These are phyloP conservation scores for Fusarium napiforme DNA, from an alignment of 2,329 filamentous ascomycete genomes.

Conservation along the genomic window DNA sequence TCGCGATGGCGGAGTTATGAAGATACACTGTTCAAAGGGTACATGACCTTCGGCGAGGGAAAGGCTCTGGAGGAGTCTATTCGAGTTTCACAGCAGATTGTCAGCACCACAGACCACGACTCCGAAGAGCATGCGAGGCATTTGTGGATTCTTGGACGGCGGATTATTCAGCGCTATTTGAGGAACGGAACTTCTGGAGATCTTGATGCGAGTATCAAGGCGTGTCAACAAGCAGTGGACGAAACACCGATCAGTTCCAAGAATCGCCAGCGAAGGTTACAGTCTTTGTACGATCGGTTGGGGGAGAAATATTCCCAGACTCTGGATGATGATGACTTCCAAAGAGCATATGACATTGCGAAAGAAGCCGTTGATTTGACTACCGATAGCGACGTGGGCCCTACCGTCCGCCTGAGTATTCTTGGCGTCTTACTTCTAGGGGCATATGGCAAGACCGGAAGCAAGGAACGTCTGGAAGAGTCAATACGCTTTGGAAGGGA, in stretches of 20 bases:
- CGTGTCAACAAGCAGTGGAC: not conserved
- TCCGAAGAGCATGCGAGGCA: not conserved
- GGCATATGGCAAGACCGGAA: not conserved
- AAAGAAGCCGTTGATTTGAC: not conserved
- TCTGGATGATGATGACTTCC: not conserved
- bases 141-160: not conserved
- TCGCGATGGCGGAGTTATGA: not conserved
- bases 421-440: fast-evolving
- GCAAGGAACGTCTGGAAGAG: not conserved
- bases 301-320: not conserved
- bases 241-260: not conserved
- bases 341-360: not conserved
- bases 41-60: not conserved
- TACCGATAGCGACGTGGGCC: not conserved
- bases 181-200: not conserved
- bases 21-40: not conserved
- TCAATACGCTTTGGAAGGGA: not conserved
- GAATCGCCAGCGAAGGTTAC: not conserved
- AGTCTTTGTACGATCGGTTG: not conserved
- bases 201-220: not conserved
- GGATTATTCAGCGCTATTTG: not conserved
- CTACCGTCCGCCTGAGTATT: not conserved
- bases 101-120: not conserved
- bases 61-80: not conserved
- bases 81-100: not conserved